Evolutionary conservation across 2,329 filamentous ascomycete genomes (phyloP).

Genomic region (Fusarium acutatum): DNA sequence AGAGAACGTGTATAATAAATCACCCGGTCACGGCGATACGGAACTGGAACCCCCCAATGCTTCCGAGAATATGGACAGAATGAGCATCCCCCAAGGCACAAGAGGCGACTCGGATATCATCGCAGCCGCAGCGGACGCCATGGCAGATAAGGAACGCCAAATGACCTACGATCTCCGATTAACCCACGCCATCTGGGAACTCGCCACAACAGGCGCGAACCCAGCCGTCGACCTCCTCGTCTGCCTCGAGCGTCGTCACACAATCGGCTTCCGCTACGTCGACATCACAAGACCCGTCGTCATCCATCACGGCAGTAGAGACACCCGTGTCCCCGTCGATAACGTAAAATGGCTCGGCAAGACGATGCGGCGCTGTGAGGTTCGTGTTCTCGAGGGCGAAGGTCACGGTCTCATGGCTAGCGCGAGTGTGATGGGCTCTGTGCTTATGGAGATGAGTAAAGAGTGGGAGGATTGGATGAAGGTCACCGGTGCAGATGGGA

Average conservation of each 20-base stretch:
- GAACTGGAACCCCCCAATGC: conserved; percentile 41
- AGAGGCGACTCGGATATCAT: conserved; percentile 46
- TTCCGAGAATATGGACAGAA: conserved; percentile 60
- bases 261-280: conserved; percentile 95
- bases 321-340: conserved; percentile 91
- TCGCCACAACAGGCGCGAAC: conserved; percentile 90
- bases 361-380: conserved; percentile 92
- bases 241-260: conserved; percentile 88
- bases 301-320: conserved; percentile 91
- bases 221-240: conserved; percentile 93
- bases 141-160: conserved; percentile 77
- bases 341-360: conserved; percentile 96
- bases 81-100: conserved; percentile 46
- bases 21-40: conserved; percentile 33
- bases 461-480: conserved; percentile 93
- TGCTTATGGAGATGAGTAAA: conserved; percentile 92
- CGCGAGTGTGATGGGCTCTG: conserved; percentile 88
- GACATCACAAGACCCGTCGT: conserved; percentile 92
- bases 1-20: conserved; percentile 54
- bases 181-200: conserved; percentile 93
- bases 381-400: conserved; percentile 88
- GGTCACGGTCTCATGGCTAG: conserved; percentile 97
- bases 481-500: conserved; percentile 57
- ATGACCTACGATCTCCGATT: conserved; percentile 82
- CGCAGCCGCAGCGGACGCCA: conserved; percentile 65